Percentiles rank a stretch among this genome's conserved stretches.
Conservation (phyloP, 495 filamentous ascomycete genomes). For the Cudoniella acicularis region DNA sequence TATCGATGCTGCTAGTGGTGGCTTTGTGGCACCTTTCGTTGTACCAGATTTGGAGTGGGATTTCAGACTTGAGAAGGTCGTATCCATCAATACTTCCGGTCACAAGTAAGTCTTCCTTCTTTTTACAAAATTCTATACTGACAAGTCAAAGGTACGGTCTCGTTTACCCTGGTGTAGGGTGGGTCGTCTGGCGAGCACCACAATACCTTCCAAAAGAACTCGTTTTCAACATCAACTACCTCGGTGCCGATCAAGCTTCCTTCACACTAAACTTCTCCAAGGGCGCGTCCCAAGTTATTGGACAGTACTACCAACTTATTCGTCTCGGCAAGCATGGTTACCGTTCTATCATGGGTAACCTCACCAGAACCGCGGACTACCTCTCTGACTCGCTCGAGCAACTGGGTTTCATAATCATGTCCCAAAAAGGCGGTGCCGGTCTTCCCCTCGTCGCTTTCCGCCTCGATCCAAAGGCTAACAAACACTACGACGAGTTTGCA, state of each 20-base stretch:
- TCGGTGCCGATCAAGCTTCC: conserved; percentile 90
- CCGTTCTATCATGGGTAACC: conserved; percentile 74
- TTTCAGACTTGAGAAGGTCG: conserved; percentile 79
- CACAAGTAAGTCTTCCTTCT: conserved; percentile 66
- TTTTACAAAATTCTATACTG: conserved; percentile 2
- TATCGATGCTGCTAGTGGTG: conserved; percentile 85
- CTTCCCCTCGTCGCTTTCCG: conserved; percentile 86
- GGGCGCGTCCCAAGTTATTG: conserved; percentile 87
- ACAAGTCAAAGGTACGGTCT: conserved; percentile 35
- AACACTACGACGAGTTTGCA: conserved; percentile 77
- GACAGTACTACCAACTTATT: conserved; percentile 94
- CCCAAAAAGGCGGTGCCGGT: conserved; percentile 66
- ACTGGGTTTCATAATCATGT: conserved; percentile 82
- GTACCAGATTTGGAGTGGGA: conserved; percentile 82
- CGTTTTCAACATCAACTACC: conserved; percentile 97
- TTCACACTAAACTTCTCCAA: conserved; percentile 98
- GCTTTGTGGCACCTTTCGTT: conserved; percentile 87
- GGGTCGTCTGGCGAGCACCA: conserved; percentile 83
- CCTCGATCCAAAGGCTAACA: conserved; percentile 46
- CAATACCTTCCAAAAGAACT: conserved; percentile 84
- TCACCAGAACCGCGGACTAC: conserved; percentile 80
- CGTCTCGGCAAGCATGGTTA: conserved; percentile 88
- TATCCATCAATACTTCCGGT: conserved; percentile 88
- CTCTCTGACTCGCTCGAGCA: conserved; percentile 63
- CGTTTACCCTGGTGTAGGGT: conserved; percentile 89